Evolutionary conservation across 1,284 basidiomycete species (phyloP).

Genomic region (Puccinia sorghi): DNA sequence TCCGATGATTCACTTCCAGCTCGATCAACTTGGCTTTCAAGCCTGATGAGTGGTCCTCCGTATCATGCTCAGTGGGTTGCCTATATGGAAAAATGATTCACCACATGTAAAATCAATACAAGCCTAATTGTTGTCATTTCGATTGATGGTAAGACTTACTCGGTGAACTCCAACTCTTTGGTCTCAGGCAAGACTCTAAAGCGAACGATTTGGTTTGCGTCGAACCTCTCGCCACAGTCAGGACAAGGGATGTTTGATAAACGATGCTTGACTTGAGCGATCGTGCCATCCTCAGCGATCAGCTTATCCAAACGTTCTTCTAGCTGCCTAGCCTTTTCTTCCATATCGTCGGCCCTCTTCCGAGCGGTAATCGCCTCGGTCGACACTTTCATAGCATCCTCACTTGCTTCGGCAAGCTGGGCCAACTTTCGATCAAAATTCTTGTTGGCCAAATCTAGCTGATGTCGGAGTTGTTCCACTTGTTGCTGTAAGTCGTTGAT

Average conservation of each 20-base stretch:
- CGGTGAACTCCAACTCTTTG: slow-evolving; percentile 36
- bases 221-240: slow-evolving; percentile 54
- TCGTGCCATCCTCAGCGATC: slow-evolving; percentile 51
- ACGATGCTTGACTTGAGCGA: slow-evolving; percentile 51
- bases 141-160: slow-evolving; percentile 32
- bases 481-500: slow-evolving; percentile 59
- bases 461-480: slow-evolving; percentile 61
- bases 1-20: slow-evolving; percentile 3
- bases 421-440: slow-evolving; percentile 80
- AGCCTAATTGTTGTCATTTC: not conserved
- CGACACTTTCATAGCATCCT: slow-evolving; percentile 63
- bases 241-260: slow-evolving; percentile 58
- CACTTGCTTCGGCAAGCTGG: slow-evolving; percentile 73
- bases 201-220: slow-evolving; percentile 53
- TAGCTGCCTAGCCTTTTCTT: slow-evolving; percentile 66
- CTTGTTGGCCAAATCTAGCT: slow-evolving; percentile 74
- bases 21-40: slow-evolving; percentile 32
- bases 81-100: not conserved
- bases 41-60: slow-evolving; percentile 13
- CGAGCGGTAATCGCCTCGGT: slow-evolving; percentile 16
- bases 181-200: slow-evolving; percentile 41
- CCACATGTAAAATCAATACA: not conserved
- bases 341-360: slow-evolving; percentile 62
- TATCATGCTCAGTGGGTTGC: slow-evolving; percentile 22
- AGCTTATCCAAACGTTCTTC: slow-evolving; percentile 66